Conservation (phyloP, 768 basidiomycete genomes). For the Lactifluus hygrophoroides region DNA sequence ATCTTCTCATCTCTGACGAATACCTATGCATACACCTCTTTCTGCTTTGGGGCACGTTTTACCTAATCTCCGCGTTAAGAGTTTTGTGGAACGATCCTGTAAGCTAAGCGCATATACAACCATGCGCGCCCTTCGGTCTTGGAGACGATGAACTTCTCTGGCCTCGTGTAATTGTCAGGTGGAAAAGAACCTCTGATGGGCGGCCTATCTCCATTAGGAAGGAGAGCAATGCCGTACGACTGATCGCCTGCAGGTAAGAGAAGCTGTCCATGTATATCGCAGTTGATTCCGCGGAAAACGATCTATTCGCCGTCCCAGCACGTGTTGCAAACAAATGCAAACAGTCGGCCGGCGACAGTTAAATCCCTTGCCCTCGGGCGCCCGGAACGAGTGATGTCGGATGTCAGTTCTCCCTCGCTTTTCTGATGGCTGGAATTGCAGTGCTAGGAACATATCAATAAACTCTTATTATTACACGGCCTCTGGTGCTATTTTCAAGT, state of each 20-base stretch:
- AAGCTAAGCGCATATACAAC: too few species aligned
- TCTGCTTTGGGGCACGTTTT: neutral
- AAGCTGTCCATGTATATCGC: neutral
- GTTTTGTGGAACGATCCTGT: too few species aligned
- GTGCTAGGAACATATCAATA: too few species aligned
- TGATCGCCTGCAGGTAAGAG: neutral
- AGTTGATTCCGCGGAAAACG: neutral
- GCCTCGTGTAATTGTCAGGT: neutral
- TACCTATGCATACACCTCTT: neutral
- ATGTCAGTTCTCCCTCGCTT: too few species aligned
- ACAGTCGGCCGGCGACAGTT: neutral
- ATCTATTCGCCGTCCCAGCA: conserved; percentile 1
- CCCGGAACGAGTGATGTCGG: too few species aligned
- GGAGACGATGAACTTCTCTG: neutral
- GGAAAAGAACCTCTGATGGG: neutral
- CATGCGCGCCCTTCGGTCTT: too few species aligned
- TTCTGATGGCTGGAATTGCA: neutral
- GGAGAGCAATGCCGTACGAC: neutral
- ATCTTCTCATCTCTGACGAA: neutral
- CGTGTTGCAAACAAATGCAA: conserved; percentile 7
- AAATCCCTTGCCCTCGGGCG: neutral
- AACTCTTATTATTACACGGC: neutral
- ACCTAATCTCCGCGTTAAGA: neutral
- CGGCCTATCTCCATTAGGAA: neutral
- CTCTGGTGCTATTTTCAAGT: neutral